These are phyloP conservation scores for Parvularia atlantis DNA, from an alignment of 78 protist genomes.

Conservation along the genomic window DNA sequence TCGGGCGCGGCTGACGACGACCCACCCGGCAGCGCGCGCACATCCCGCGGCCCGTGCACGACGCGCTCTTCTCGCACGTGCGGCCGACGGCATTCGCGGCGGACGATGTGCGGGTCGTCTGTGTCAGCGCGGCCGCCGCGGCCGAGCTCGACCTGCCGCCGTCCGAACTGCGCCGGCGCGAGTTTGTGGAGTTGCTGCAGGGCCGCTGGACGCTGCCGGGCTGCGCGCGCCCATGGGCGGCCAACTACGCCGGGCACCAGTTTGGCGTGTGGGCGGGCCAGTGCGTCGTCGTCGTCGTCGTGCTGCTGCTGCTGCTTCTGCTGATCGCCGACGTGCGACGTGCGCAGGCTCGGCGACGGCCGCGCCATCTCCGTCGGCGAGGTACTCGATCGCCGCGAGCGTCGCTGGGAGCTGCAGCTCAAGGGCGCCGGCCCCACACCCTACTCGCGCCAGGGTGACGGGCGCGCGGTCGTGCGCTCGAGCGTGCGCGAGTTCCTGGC, in stretches of 20 bases:
- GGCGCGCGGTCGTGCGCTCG: conserved; percentile 72
- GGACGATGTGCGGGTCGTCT: background rate
- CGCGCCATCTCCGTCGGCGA: conserved; percentile 64
- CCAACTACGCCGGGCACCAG: conserved; percentile 43
- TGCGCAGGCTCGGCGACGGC: conserved; percentile 81
- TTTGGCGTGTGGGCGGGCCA: conserved; percentile 18
- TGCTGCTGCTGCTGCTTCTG: too few species aligned
- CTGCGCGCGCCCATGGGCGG: conserved; percentile 2
- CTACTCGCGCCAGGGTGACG: conserved; percentile 70
- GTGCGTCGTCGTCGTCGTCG: too few species aligned
- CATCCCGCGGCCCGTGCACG: background rate
- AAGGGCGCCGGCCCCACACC: conserved; percentile 82
- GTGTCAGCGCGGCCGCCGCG: background rate
- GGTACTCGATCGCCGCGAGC: background rate
- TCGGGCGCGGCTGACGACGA: too few species aligned
- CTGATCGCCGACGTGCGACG: conserved; percentile 1
- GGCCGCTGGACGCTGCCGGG: background rate
- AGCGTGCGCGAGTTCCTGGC: conserved; percentile 65
- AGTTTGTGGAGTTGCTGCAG: background rate
- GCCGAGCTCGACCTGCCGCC: background rate
- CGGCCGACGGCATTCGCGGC: background rate
- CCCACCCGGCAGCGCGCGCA: background rate
- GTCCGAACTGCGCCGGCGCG: background rate
- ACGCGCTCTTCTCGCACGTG: background rate
- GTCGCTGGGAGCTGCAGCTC: conserved; percentile 31